These are phyloP conservation scores for Gynandropsis gynandra DNA, from an alignment of 345 rosid genomes.

Conservation along the genomic window DNA sequence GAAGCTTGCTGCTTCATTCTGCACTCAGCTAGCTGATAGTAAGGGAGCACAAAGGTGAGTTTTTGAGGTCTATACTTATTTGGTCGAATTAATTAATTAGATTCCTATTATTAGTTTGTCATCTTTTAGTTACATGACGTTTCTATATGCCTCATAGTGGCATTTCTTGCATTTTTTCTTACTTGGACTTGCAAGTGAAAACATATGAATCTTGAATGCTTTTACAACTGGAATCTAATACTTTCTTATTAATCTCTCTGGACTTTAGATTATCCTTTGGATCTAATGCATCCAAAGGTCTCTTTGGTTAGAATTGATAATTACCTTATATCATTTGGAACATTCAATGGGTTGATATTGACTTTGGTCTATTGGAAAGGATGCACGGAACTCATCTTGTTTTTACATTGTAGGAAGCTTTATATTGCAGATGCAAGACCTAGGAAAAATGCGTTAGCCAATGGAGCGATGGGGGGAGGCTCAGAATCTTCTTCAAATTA, in stretches of 20 bases:
- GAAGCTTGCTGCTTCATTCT: slow-evolving; percentile 88
- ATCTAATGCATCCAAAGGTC: slow-evolving; percentile 4
- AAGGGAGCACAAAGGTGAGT: slow-evolving; percentile 49
- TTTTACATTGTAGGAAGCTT: slow-evolving; percentile 57
- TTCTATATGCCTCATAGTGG: slow-evolving; percentile 12
- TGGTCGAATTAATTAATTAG: slow-evolving; percentile 7
- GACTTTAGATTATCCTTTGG: slow-evolving; percentile 8
- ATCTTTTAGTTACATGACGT: slow-evolving; percentile 13
- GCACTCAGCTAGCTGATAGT: slow-evolving; percentile 51
- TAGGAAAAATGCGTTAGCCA: slow-evolving; percentile 95
- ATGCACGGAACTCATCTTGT: slow-evolving; percentile 8
- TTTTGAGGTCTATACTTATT: slow-evolving; percentile 2
- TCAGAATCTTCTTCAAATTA: slow-evolving; percentile 96
- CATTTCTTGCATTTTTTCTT: slow-evolving; percentile 22
- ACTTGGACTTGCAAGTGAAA: background rate
- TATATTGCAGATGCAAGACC: slow-evolving; percentile 99
- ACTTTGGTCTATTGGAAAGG: background rate
- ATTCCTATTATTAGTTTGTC: slow-evolving; percentile 9
- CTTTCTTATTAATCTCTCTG: slow-evolving; percentile 13
- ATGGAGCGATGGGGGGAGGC: slow-evolving; percentile 99
- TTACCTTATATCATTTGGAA: background rate
- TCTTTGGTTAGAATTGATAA: slow-evolving; percentile 1
- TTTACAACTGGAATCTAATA: slow-evolving; percentile 11
- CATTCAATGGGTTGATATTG: slow-evolving; percentile 14
- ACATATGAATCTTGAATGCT: slow-evolving; percentile 9